phyloP scores from a whole-genome alignment of 768 basidiomycete species.

The Suillus tomentosus region DNA sequence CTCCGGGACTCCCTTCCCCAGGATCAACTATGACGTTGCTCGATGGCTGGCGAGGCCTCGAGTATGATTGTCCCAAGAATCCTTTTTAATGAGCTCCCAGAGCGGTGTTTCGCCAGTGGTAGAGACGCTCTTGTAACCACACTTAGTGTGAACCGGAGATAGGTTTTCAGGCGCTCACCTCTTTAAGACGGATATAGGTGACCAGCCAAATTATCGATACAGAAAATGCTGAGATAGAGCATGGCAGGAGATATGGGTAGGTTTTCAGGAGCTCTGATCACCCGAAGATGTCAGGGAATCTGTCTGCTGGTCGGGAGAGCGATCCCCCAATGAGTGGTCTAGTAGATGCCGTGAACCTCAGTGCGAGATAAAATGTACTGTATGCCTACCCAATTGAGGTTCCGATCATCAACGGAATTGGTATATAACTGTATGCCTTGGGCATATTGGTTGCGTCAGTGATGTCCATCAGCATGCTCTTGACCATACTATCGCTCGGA shows the following conservation, averaged over 20 bases:
- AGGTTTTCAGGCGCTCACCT: constrained; percentile 35
- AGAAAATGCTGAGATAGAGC: constrained; percentile 59
- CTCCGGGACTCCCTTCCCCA: neutral
- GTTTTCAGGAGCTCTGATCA: constrained; percentile 53
- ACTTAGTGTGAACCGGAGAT: neutral
- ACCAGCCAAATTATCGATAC: constrained; percentile 51
- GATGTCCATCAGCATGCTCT: constrained; percentile 44
- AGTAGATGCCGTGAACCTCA: constrained; percentile 2
- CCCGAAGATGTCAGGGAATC: constrained; percentile 64
- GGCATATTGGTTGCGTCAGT: constrained; percentile 35
- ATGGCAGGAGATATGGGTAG: constrained; percentile 76
- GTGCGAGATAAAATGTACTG: neutral
- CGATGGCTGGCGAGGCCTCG: neutral
- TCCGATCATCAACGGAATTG: constrained; percentile 46
- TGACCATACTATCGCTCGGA: constrained; percentile 54
- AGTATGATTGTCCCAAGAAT: neutral
- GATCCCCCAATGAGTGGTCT: constrained; percentile 64
- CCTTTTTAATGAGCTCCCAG: neutral
- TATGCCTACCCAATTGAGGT: constrained; percentile 42
- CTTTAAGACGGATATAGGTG: constrained; percentile 53
- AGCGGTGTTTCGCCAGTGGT: neutral
- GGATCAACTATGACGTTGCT: neutral
- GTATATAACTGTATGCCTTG: constrained; percentile 58
- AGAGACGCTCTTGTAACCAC: neutral
- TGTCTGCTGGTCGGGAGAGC: constrained; percentile 63